Percentiles rank a stretch among this genome's conserved stretches.
phyloP scores from a whole-genome alignment of 163 green algal species.

The Scenedesmus sp. region DNA sequence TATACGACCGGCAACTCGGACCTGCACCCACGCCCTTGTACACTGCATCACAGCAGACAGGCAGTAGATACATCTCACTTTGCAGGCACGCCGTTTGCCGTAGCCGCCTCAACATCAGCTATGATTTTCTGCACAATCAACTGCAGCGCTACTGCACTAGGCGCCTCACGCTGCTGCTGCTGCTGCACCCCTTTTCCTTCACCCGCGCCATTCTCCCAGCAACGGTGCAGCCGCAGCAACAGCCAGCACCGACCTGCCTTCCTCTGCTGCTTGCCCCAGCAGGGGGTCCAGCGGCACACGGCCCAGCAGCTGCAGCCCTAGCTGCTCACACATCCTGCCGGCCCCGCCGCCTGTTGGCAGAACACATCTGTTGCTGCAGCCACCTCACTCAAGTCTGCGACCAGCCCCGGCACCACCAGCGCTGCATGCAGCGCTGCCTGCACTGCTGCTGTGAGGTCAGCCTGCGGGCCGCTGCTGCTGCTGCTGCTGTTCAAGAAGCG shows the following conservation, averaged over 20 bases:
- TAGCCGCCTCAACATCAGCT: conserved; percentile 23
- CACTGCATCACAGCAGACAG: no score
- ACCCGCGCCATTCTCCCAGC: background rate
- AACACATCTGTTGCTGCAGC: conserved; percentile 83
- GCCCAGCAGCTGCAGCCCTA: conserved; percentile 77
- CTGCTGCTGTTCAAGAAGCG: conserved; percentile 66
- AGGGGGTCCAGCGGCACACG: conserved; percentile 88
- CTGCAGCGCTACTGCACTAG: conserved; percentile 53
- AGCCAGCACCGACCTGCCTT: conserved; percentile 75
- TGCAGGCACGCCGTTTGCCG: background rate
- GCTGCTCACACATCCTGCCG: conserved; percentile 79
- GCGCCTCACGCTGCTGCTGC: conserved; percentile 15
- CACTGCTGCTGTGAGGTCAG: conserved; percentile 83
- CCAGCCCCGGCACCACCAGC: conserved; percentile 48
- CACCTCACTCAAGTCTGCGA: conserved; percentile 16
- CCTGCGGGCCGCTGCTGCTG: background rate
- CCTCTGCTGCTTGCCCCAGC: conserved; percentile 76
- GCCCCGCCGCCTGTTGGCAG: conserved; percentile 73
- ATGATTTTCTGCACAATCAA: conserved; percentile 58
- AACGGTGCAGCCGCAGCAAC: background rate
- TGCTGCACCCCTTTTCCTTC: background rate
- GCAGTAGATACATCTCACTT: background rate
- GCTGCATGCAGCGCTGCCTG: conserved; percentile 62
- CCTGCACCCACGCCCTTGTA: no score
- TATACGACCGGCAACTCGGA: no score